Percentiles rank a stretch among this genome's conserved stretches.
These are phyloP conservation scores for Friedmanniomyces simplex DNA, from an alignment of 495 filamentous ascomycete genomes.

Conservation along the genomic window DNA sequence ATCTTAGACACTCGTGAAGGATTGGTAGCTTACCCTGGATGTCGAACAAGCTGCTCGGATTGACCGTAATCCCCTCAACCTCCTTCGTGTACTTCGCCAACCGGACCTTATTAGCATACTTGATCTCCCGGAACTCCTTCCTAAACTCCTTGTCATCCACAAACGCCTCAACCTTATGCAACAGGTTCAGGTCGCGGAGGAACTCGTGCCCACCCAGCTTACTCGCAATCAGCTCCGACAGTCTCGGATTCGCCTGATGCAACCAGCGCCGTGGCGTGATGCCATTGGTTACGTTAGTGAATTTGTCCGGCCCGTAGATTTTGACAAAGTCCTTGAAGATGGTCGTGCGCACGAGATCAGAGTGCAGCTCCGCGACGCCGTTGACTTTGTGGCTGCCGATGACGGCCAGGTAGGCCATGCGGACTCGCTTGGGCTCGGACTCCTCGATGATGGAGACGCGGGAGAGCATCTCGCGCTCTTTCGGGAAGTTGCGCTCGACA, in stretches of 20 bases:
- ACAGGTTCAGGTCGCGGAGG: slow-evolving; percentile 73
- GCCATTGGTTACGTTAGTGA: slow-evolving; percentile 97
- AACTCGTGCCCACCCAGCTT: slow-evolving; percentile 76
- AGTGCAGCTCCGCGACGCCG: slow-evolving; percentile 93
- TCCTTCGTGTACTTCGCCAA: slow-evolving; percentile 84
- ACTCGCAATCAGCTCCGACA: slow-evolving; percentile 83
- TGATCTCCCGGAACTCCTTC: slow-evolving; percentile 85
- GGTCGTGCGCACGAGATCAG: slow-evolving; percentile 93
- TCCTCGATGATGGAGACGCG: slow-evolving; percentile 96
- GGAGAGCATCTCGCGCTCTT: slow-evolving; percentile 71
- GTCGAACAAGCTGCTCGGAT: slow-evolving; percentile 83
- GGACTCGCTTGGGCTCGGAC: slow-evolving; percentile 92
- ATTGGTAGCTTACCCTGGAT: too few relatives aligned
- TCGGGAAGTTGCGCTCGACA: slow-evolving; percentile 82
- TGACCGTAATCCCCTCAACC: slow-evolving; percentile 66
- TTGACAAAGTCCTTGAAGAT: slow-evolving; percentile 97
- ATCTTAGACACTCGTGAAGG: too few relatives aligned
- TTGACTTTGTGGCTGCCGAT: slow-evolving; percentile 99
- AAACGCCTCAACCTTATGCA: slow-evolving; percentile 71
- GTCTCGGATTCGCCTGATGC: slow-evolving; percentile 88
- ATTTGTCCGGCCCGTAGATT: slow-evolving; percentile 91
- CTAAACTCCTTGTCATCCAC: slow-evolving; percentile 81
- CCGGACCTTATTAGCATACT: slow-evolving; percentile 65
- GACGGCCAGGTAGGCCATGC: slow-evolving; percentile 90
- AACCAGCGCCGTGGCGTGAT: slow-evolving; percentile 94